Conservation (phyloP, 768 basidiomycete genomes). For the Zangia roseola region DNA sequence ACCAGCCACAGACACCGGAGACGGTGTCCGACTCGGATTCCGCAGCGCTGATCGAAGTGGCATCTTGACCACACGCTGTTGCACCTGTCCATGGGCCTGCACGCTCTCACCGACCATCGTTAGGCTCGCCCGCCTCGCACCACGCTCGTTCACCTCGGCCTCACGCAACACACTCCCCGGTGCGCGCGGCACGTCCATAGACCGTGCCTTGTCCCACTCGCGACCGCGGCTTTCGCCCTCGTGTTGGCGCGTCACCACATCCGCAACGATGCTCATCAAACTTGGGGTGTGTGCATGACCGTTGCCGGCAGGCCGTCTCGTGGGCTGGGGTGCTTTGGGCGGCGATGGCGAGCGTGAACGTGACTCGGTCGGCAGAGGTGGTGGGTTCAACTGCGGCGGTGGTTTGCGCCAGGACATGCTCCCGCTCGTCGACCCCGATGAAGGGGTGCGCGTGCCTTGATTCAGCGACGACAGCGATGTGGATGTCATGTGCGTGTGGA, state of each 20-base stretch:
- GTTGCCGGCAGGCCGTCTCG: background rate
- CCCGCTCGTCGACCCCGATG: background rate
- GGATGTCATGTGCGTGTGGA: background rate
- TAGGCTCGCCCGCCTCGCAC: background rate
- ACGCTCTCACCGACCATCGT: background rate
- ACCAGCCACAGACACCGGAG: conserved; percentile 34
- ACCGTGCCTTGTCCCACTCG: conserved; percentile 5
- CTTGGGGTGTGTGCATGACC: conserved; percentile 28
- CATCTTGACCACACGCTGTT: conserved; percentile 33
- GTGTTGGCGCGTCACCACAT: conserved; percentile 50
- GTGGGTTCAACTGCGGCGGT: background rate
- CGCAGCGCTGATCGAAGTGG: conserved; percentile 66
- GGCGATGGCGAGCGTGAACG: too few relatives aligned
- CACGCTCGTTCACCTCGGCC: background rate
- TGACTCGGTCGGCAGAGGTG: too few relatives aligned
- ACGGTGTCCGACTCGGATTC: conserved; percentile 49
- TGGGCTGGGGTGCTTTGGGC: background rate
- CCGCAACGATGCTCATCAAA: conserved; percentile 70
- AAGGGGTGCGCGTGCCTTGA: background rate
- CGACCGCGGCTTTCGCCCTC: conserved; percentile 17
- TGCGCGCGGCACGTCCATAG: conserved; percentile 26
- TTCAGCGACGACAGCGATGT: background rate
- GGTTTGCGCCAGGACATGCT: conserved; percentile 13
- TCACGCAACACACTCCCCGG: conserved; percentile 10
- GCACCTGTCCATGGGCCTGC: background rate